phyloP scores from a whole-genome alignment of 805 yeast species.

The Candida glaebosa region DNA sequence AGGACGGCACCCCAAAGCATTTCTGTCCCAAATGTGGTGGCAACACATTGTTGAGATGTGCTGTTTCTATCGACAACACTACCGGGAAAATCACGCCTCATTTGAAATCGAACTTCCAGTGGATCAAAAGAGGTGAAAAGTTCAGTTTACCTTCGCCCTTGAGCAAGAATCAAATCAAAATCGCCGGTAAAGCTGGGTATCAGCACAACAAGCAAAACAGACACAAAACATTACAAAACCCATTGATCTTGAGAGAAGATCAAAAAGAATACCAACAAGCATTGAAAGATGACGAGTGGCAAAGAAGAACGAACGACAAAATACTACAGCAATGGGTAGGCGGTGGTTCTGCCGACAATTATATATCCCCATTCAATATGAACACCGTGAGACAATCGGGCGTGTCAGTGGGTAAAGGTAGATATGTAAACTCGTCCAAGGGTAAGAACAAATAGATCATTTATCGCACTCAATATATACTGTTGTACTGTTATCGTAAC shows the following conservation, averaged over 20 bases:
- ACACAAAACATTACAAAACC: conserved; percentile 45
- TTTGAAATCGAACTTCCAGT: conserved; percentile 85
- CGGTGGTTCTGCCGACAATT: conserved; percentile 87
- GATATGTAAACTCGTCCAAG: conserved; percentile 69
- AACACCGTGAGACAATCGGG: conserved; percentile 47
- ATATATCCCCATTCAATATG: conserved; percentile 75
- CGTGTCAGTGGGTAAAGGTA: conserved; percentile 81
- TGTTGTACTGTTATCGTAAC: no score
- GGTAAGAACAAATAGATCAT: conserved; percentile 18
- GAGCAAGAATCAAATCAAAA: conserved; percentile 68
- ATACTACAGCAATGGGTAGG: conserved; percentile 86
- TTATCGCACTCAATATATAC: no score
- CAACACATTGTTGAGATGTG: conserved; percentile 81
- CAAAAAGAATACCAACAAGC: conserved; percentile 92
- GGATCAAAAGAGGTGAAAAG: conserved; percentile 85
- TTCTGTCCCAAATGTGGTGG: conserved; percentile 98
- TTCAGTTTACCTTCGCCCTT: conserved; percentile 86
- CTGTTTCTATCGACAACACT: conserved; percentile 74
- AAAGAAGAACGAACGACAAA: conserved; percentile 80
- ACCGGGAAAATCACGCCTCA: conserved; percentile 87
- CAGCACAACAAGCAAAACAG: conserved; percentile 67
- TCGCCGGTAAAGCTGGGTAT: conserved; percentile 74
- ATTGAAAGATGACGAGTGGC: conserved; percentile 84
- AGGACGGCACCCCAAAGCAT: conserved; percentile 71
- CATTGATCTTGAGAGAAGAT: conserved; percentile 75